Conservation (phyloP, 345 rosid species). For the Viola odorata region DNA sequence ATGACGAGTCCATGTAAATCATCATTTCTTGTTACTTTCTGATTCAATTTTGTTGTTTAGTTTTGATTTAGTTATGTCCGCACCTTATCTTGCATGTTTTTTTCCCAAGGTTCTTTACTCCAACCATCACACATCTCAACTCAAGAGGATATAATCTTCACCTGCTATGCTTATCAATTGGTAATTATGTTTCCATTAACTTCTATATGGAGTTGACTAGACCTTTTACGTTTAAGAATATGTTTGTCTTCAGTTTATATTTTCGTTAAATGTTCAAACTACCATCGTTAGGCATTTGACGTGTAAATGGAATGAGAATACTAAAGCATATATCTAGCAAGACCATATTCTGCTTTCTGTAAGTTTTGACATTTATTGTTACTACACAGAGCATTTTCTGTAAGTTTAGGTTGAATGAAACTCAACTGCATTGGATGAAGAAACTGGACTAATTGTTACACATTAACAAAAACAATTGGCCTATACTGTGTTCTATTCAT, state of each 20-base stretch:
- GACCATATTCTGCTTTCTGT: no score
- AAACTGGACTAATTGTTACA: no score
- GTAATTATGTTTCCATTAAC: slow-evolving; percentile 35
- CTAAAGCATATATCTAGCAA: no score
- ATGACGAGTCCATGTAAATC: slow-evolving; percentile 89
- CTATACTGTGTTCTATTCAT: no score
- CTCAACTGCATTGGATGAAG: no score
- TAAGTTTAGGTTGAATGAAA: no score
- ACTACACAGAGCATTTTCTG: no score
- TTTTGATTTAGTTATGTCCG: not conserved
- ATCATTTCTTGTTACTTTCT: not conserved
- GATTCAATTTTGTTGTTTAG: not conserved
- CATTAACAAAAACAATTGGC: no score
- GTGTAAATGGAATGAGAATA: no score
- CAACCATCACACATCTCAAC: slow-evolving; percentile 65
- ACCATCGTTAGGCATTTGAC: no score
- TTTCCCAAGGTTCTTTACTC: slow-evolving; percentile 84
- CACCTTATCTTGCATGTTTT: not conserved
- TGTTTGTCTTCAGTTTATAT: not conserved
- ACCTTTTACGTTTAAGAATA: not conserved
- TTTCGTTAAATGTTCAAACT: no score
- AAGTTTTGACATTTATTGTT: no score
- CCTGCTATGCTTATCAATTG: slow-evolving; percentile 65
- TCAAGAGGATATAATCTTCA: slow-evolving; percentile 60
- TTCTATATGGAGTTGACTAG: not conserved